Evolutionary conservation across 352 stramenopile species (phyloP).

Genomic region (Globisporangium sylvaticum): DNA sequence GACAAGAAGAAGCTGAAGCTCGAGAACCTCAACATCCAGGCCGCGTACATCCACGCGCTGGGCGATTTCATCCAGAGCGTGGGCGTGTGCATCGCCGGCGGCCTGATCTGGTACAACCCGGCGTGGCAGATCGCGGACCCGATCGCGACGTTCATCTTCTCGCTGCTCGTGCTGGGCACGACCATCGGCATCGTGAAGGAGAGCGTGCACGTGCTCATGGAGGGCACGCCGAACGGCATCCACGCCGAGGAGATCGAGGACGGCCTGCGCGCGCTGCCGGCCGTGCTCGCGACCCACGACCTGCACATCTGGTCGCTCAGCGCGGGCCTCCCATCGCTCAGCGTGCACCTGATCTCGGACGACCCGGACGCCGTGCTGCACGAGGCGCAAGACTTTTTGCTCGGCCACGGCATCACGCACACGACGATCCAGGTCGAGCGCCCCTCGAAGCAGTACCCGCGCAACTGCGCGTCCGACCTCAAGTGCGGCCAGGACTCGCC

Average conservation of each 20-base stretch:
- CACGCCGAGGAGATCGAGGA: slow-evolving; percentile 83
- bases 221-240: slow-evolving; percentile 92
- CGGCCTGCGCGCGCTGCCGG: slow-evolving; percentile 67
- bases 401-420: slow-evolving; percentile 80
- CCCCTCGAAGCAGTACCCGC: slow-evolving; percentile 61
- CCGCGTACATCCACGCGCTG: slow-evolving; percentile 96
- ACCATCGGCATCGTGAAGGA: slow-evolving; percentile 90
- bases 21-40: slow-evolving; percentile 94
- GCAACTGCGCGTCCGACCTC: slow-evolving; percentile 58
- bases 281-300: slow-evolving; percentile 94
- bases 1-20: slow-evolving; percentile 38
- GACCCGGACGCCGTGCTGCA: slow-evolving; percentile 63
- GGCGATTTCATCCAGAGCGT: slow-evolving; percentile 97
- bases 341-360: slow-evolving; percentile 88
- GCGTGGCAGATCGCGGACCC: slow-evolving; percentile 95
- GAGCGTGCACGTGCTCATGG: slow-evolving; percentile 94
- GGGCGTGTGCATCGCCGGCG: slow-evolving; percentile 93
- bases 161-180: slow-evolving; percentile 91
- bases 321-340: slow-evolving; percentile 86
- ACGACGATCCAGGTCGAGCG: slow-evolving; percentile 88
- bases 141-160: slow-evolving; percentile 98
- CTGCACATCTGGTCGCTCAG: slow-evolving; percentile 98
- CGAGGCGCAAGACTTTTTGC: slow-evolving; percentile 66
- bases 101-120: slow-evolving; percentile 96
- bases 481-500: slow-evolving; percentile 81